A percentile compares a stretch with the other conserved stretches of the same genome.
Conservation (phyloP, 345 rosid species). For the Cardamine resedifolia region DNA sequence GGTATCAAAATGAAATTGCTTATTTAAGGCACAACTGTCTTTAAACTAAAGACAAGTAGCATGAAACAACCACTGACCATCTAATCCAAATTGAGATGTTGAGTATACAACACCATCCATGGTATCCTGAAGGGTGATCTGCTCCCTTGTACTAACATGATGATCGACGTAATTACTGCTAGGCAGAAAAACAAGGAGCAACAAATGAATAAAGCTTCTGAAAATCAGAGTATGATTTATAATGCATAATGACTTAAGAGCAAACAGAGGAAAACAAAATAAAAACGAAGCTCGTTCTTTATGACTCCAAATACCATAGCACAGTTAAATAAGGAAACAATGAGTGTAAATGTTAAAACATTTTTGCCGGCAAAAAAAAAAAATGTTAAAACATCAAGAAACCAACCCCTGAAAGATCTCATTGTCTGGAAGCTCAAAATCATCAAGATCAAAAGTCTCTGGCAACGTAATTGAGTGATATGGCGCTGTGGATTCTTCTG, state of each 20-base stretch:
- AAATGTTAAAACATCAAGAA: slow-evolving; percentile 4
- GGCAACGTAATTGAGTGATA: slow-evolving; percentile 98
- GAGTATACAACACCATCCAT: slow-evolving; percentile 95
- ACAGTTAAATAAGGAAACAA: not conserved
- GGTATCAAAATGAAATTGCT: slow-evolving; percentile 20
- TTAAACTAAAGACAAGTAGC: slow-evolving; percentile 24
- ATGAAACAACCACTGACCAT: slow-evolving; percentile 62
- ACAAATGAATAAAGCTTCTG: slow-evolving; percentile 11
- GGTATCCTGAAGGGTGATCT: slow-evolving; percentile 96
- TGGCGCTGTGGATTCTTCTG: slow-evolving; percentile 98
- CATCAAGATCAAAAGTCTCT: slow-evolving; percentile 99
- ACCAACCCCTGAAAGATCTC: slow-evolving; percentile 95
- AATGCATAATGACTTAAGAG: not conserved
- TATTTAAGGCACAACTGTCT: not conserved
- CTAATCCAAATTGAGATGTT: slow-evolving; percentile 92
- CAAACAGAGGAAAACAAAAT: not conserved
- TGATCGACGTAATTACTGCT: slow-evolving; percentile 95
- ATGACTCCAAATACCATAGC: not conserved
- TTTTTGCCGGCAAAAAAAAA: too few species aligned
- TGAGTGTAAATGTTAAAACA: not conserved
- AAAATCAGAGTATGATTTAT: not conserved
- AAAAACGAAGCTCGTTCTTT: not conserved
- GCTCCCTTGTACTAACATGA: slow-evolving; percentile 95
- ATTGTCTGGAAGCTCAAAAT: slow-evolving; percentile 98
- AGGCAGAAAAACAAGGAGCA: slow-evolving; percentile 19